phyloP scores from a whole-genome alignment of 129 eudicot species.

The Arctium lappa region DNA sequence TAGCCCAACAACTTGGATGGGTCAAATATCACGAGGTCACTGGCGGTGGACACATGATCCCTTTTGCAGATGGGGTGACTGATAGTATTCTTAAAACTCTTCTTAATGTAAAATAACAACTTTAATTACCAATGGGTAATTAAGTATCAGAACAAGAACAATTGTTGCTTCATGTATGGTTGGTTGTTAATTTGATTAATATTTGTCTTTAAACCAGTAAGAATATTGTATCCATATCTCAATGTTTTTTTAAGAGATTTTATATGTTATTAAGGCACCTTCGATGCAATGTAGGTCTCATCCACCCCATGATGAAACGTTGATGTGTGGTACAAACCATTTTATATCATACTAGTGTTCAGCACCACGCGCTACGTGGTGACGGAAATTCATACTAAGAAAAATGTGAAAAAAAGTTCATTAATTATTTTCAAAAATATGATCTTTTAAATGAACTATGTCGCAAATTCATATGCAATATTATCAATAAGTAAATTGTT shows the following conservation, averaged over 20 bases:
- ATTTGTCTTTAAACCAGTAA: background rate
- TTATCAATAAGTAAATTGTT: no score
- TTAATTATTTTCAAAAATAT: no score
- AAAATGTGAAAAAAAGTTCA: no score
- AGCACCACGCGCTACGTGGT: no score
- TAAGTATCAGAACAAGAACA: background rate
- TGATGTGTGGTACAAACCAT: no score
- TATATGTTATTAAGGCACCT: background rate
- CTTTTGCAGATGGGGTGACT: slow-evolving; percentile 38
- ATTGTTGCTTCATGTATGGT: background rate
- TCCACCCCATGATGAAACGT: no score
- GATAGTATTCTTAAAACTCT: slow-evolving; percentile 43
- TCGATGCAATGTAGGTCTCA: no score
- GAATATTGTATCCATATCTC: background rate
- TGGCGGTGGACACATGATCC: slow-evolving; percentile 60
- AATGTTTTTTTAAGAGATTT: background rate
- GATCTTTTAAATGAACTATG: no score
- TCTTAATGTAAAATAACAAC: background rate
- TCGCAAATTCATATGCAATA: no score
- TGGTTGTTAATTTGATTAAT: background rate
- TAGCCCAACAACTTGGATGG: slow-evolving; percentile 53
- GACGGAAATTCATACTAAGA: no score
- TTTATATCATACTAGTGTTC: no score
- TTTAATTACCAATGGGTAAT: background rate
- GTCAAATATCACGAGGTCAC: slow-evolving; percentile 55